Evolutionary conservation across 148 eudicot species (phyloP).

Genomic region (Rhododendron griersonianum): DNA sequence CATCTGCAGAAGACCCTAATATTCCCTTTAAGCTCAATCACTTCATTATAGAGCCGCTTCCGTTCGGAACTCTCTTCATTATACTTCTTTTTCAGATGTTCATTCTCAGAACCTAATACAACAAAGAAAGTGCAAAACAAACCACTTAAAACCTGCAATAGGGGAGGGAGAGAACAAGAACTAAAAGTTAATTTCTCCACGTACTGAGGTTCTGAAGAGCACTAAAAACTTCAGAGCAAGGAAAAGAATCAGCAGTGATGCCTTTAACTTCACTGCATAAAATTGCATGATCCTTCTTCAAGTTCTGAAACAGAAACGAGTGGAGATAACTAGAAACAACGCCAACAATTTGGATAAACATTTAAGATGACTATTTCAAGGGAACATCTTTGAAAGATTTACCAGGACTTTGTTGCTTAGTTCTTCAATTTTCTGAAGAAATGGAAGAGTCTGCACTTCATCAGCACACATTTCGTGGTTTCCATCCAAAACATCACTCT

Average conservation of each 20-base stretch:
- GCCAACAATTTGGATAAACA: not conserved
- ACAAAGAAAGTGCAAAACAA: not conserved
- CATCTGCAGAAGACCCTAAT: slow-evolving; percentile 94
- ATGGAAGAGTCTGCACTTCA: slow-evolving; percentile 64
- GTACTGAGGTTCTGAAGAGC: slow-evolving; percentile 72
- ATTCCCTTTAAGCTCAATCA: slow-evolving; percentile 95
- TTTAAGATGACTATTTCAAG: not conserved
- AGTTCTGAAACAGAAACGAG: slow-evolving; percentile 35
- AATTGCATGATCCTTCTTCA: slow-evolving; percentile 62
- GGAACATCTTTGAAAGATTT: not conserved
- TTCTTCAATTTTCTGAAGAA: slow-evolving; percentile 55
- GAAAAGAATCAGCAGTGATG: slow-evolving; percentile 48
- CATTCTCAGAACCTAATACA: slow-evolving; percentile 60
- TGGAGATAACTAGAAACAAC: not conserved
- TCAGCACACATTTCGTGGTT: slow-evolving; percentile 18
- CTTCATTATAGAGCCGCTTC: slow-evolving; percentile 88
- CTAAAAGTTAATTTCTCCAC: slow-evolving; percentile 5
- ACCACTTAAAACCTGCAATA: not conserved
- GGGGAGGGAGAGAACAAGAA: not conserved
- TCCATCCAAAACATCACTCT: slow-evolving; percentile 19
- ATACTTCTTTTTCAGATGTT: slow-evolving; percentile 58
- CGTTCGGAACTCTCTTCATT: slow-evolving; percentile 59
- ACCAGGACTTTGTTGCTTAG: slow-evolving; percentile 62
- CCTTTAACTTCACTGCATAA: slow-evolving; percentile 66
- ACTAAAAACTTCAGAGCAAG: slow-evolving; percentile 58